phyloP scores from a whole-genome alignment of 2,329 filamentous ascomycete species.

The Hypomyces rosellus region DNA sequence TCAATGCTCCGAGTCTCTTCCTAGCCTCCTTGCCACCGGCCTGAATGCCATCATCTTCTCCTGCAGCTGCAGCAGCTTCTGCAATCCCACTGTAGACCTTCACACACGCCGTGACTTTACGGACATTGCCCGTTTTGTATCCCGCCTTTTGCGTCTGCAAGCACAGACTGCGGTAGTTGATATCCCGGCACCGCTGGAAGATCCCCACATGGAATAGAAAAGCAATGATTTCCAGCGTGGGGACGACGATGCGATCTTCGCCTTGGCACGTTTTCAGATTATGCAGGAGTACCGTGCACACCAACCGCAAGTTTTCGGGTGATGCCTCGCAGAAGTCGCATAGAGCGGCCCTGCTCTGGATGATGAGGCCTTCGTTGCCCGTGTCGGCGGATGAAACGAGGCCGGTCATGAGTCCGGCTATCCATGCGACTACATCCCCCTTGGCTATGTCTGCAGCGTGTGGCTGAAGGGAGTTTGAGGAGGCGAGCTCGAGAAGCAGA shows the following conservation, averaged over 20 bases:
- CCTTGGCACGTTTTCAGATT: constrained; percentile 48
- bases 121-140: constrained; percentile 75
- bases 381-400: constrained; percentile 68
- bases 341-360: constrained; percentile 61
- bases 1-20: constrained; percentile 64
- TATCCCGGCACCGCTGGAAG: constrained; percentile 33
- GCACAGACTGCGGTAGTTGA: constrained; percentile 55
- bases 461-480: constrained; percentile 29
- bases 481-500: constrained; percentile 44
- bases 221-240: constrained; percentile 68
- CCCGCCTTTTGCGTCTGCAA: constrained; percentile 69
- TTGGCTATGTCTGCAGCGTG: constrained; percentile 30
- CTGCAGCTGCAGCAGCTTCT: constrained; percentile 32
- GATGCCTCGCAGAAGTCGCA: constrained; percentile 45
- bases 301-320: constrained; percentile 32
- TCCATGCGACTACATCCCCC: constrained; percentile 33
- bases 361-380: constrained; percentile 69
- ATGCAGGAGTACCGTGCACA: constrained; percentile 45
- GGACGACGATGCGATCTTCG: constrained; percentile 66
- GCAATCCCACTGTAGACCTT: constrained; percentile 71
- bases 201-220: constrained; percentile 65
- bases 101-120: constrained; percentile 73
- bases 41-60: constrained; percentile 10
- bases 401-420: constrained; percentile 55
- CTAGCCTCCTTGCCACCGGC: constrained; percentile 46